Percentiles rank a stretch among this genome's conserved stretches.
These are phyloP conservation scores for Colletotrichum gloeosporioides DNA, from an alignment of 2,329 filamentous ascomycete genomes.

Conservation along the genomic window DNA sequence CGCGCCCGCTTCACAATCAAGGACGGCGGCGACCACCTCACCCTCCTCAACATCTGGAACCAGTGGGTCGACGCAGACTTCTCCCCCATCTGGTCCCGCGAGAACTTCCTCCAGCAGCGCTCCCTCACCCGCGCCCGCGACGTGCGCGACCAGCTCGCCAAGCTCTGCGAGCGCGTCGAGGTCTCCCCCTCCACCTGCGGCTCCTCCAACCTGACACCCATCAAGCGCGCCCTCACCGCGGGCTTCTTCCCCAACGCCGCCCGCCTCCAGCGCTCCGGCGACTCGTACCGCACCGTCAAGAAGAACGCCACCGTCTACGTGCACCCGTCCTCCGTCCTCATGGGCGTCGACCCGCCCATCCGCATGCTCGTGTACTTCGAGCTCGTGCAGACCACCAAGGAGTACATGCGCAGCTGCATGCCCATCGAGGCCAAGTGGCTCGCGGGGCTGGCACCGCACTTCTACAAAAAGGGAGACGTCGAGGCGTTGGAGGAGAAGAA, in stretches of 20 bases:
- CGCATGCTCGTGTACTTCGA: slow-evolving; percentile 91
- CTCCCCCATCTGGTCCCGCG: slow-evolving; percentile 82
- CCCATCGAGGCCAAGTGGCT: slow-evolving; percentile 87
- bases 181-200: slow-evolving; percentile 75
- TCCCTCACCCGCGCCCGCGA: slow-evolving; percentile 88
- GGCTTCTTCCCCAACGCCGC: slow-evolving; percentile 97
- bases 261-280: slow-evolving; percentile 79
- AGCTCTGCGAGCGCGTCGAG: slow-evolving; percentile 93
- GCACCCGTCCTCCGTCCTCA: slow-evolving; percentile 86
- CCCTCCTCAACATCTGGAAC: slow-evolving; percentile 91
- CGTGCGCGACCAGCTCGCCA: slow-evolving; percentile 88
- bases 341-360: slow-evolving; percentile 74
- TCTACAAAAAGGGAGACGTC: slow-evolving; percentile 89
- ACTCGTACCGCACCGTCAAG: slow-evolving; percentile 91
- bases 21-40: slow-evolving; percentile 89
- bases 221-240: slow-evolving; percentile 86
- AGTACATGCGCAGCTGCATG: slow-evolving; percentile 90
- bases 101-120: slow-evolving; percentile 93
- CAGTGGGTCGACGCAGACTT: slow-evolving; percentile 95
- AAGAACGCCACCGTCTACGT: slow-evolving; percentile 87
- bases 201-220: slow-evolving; percentile 73
- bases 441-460: slow-evolving; percentile 89
- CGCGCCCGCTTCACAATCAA: slow-evolving; percentile 87
- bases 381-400: slow-evolving; percentile 81
- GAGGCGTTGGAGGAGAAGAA: slow-evolving; percentile 82